Base-by-base conservation (phyloP, 495 filamentous ascomycete species). In the Cetradonia linearis region DNA sequence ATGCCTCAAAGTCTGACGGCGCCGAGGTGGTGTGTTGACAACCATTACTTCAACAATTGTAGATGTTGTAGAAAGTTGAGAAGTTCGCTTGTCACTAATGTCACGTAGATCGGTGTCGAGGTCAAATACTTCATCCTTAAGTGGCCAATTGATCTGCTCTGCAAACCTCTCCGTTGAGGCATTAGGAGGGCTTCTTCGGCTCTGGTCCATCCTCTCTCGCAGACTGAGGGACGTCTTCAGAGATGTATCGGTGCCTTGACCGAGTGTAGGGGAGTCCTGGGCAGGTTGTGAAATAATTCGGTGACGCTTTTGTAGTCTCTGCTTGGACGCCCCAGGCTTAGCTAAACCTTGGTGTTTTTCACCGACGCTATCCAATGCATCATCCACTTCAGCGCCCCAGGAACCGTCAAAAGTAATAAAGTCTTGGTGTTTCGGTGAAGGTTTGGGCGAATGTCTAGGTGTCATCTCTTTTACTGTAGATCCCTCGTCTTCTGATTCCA, bases 1-100 rank as follows among this genome's bases (percentile, higher is more conserved):
- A 68, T 90, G 87, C 52, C 87, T 82, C 58, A 91, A 72, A 30
- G 79, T 83, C 63, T 79, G 77, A 16, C 73, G 74, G 50, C 80
- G 77, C 36, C 67, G 69, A 46, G 80, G 82, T 5, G 78, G 75
- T 5, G 76, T 73, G 53, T 86, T 84, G 38, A 89, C 80, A 30
- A 89, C 77, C 70, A 87, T 79, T 13, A 83, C 86, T 70, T 87
- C 85, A 18, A 90, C 78, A 5, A 83, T 70, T 0, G 86, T 89
- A 5, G 87, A 89, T 10, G 79, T 76, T 8, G 76, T 79, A 13
- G 87, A 89, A 61, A 83, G 76, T 18, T 73, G 76, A 23, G 87
- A 91, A 36, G 81, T 78, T 14, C 77, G 61, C 69, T 72, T 66
- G 68, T 76, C 49, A 67, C 74, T 59, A 6, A 65, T 53, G 7